Base-by-base conservation (phyloP, 352 stramenopile species). In the Phytophthora pisi region DNA sequence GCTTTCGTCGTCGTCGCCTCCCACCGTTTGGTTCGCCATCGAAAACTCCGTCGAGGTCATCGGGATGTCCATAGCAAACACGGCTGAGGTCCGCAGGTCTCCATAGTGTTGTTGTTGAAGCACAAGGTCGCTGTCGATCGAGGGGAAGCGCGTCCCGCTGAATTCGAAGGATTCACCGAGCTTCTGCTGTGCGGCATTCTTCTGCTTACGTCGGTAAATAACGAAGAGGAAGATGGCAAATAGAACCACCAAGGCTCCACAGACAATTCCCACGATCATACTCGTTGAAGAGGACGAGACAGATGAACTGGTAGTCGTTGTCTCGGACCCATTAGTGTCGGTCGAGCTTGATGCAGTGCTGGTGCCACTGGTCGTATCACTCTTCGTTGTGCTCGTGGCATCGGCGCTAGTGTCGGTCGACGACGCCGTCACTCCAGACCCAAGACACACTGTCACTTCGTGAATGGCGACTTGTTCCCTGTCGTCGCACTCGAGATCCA, bases 41-140 rank as follows among this genome's bases (percentile, higher is more conserved):
- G 64, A 71, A 54, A 54, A 66, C 57, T 67, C 64, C 15, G 50
- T 67, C 7, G 64, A 67, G 15, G 64, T 70, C 63, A 70, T 70
- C 6, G 63, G 56, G 24, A 74, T 69, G 9, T 62, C 61, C 66
- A 56, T 51, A 8, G 49, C 56, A 36, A 66, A 57, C 1, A 57
- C 56, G 11, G 49, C 56, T 26, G 63, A 70, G 10, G 56, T 70
- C n/a, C 56, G n/a, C 23, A 70, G 28, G 8, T 57, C 57, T 11
- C 58, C 30, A 24, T 70, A 70, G 20, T 57, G 50, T 7, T 70
- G 56, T 23, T 70, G 58, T 9, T 58, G 63, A 30, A 70, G 50
- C 13, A 70, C 63, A 24, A 70, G 56, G 38, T 70, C 56, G 23
- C 63, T 71, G 51, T 66, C 64, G 20, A 67, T 67, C 5, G 64